Evolutionary conservation across 768 basidiomycete genomes (phyloP).

Genomic region (Panellus pusillus): DNA sequence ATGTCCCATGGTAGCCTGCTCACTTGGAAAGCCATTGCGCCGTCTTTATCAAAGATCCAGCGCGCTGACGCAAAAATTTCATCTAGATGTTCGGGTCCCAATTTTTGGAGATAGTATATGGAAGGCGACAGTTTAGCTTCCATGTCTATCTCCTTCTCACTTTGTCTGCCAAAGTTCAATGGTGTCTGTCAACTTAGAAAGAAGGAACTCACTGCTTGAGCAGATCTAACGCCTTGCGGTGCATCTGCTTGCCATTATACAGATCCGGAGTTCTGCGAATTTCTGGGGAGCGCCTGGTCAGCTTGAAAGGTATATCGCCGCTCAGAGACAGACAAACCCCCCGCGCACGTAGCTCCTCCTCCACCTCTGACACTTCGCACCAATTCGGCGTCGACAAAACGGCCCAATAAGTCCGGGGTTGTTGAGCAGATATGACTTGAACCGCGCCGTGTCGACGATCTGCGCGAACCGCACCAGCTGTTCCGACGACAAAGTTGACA

Average conservation of each 20-base stretch:
- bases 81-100: conserved; percentile 78
- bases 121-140: conserved; percentile 83
- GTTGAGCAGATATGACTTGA: conserved; percentile 87
- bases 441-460: conserved; percentile 92
- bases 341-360: conserved; percentile 77
- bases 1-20: background rate
- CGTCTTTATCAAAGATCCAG: conserved; percentile 83
- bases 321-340: conserved; percentile 55
- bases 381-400: conserved; percentile 90
- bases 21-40: conserved; percentile 77
- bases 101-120: conserved; percentile 86
- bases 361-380: conserved; percentile 95
- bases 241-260: conserved; percentile 96
- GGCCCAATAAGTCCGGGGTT: conserved; percentile 81
- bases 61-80: conserved; percentile 79
- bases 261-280: conserved; percentile 89
- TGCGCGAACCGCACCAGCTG: conserved; percentile 88
- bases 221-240: conserved; percentile 79
- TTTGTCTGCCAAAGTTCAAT: conserved; percentile 52
- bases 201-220: conserved; percentile 69
- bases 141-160: conserved; percentile 72
- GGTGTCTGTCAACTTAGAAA: background rate
- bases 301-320: background rate
- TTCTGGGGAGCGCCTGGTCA: conserved; percentile 51
- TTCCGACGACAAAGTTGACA: conserved; percentile 73